phyloP scores from a whole-genome alignment of 1,139 yeast genomes.

The Suhomyces atakaporum region DNA sequence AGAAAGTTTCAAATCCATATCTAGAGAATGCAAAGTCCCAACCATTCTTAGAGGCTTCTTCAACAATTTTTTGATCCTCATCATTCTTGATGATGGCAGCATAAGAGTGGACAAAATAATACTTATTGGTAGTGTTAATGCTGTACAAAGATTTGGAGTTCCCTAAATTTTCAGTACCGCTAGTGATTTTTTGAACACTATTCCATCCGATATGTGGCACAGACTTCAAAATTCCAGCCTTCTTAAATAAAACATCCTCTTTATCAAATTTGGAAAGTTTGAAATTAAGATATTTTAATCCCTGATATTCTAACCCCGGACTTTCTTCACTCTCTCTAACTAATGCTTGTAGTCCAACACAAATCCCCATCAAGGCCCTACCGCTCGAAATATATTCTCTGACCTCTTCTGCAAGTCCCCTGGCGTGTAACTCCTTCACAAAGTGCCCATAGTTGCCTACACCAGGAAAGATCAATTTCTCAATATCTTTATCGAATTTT shows the following conservation, averaged over 20 bases:
- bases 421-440: slow-evolving; percentile 62
- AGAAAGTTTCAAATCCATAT: slow-evolving; percentile 77
- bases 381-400: slow-evolving; percentile 68
- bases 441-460: slow-evolving; percentile 97
- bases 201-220: slow-evolving; percentile 99
- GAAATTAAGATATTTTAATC: slow-evolving; percentile 55
- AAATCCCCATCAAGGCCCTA: slow-evolving; percentile 88
- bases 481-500: slow-evolving; percentile 45
- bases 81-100: slow-evolving; percentile 60
- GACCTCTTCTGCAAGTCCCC: slow-evolving; percentile 68
- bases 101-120: slow-evolving; percentile 93
- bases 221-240: slow-evolving; percentile 49
- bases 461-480: slow-evolving; percentile 78
- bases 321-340: slow-evolving; percentile 77
- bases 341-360: slow-evolving; percentile 91
- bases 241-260: slow-evolving; percentile 33
- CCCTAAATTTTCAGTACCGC: slow-evolving; percentile 18
- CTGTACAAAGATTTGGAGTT: slow-evolving; percentile 51
- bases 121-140: slow-evolving; percentile 64
- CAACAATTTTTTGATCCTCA: slow-evolving; percentile 31
- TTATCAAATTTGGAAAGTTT: slow-evolving; percentile 60
- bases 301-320: slow-evolving; percentile 49
- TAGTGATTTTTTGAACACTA: slow-evolving; percentile 28
- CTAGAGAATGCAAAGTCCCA: slow-evolving; percentile 77
- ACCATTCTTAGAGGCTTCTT: slow-evolving; percentile 46